phyloP scores from a whole-genome alignment of 192 early-diverging fungal species.

The Martensiomyces pterosporus region DNA sequence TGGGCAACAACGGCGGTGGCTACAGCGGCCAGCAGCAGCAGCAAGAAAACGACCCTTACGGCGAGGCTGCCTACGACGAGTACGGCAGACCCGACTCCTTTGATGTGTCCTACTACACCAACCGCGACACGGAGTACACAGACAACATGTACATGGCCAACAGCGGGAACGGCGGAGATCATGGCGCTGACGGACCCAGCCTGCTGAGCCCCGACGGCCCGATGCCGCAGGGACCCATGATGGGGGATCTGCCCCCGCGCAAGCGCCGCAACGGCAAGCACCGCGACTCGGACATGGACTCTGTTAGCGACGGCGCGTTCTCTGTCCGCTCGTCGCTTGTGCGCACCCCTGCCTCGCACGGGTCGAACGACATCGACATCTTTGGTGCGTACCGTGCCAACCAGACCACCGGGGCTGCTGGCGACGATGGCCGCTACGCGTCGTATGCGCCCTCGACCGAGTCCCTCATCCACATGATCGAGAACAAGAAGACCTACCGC shows the following conservation, averaged over 20 bases:
- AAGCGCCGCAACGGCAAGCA: slow-evolving; percentile 44
- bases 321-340: slow-evolving; percentile 55
- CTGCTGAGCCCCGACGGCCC: slow-evolving; percentile 50
- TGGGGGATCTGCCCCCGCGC: slow-evolving; percentile 46
- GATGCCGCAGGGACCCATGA: slow-evolving; percentile 44
- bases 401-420: slow-evolving; percentile 13
- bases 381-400: slow-evolving; percentile 51
- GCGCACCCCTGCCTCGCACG: slow-evolving; percentile 53
- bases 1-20: slow-evolving; percentile 33
- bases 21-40: slow-evolving; percentile 11
- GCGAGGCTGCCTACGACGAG: slow-evolving; percentile 41
- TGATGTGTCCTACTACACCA: slow-evolving; percentile 54
- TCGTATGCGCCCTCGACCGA: slow-evolving; percentile 66
- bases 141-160: slow-evolving; percentile 44
- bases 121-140: slow-evolving; percentile 32
- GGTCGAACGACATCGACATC: slow-evolving; percentile 50
- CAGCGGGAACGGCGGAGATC: slow-evolving; percentile 7
- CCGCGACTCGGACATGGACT: slow-evolving; percentile 50
- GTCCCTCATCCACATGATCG: slow-evolving; percentile 61
- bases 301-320: slow-evolving; percentile 53
- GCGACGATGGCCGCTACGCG: slow-evolving; percentile 66
- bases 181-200: slow-evolving; percentile 29
- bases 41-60: slow-evolving; percentile 50
- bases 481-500: slow-evolving; percentile 59
- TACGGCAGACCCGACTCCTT: slow-evolving; percentile 53